Base-by-base conservation (phyloP, 306 rosid species). In the Trifolium subterraneum region DNA sequence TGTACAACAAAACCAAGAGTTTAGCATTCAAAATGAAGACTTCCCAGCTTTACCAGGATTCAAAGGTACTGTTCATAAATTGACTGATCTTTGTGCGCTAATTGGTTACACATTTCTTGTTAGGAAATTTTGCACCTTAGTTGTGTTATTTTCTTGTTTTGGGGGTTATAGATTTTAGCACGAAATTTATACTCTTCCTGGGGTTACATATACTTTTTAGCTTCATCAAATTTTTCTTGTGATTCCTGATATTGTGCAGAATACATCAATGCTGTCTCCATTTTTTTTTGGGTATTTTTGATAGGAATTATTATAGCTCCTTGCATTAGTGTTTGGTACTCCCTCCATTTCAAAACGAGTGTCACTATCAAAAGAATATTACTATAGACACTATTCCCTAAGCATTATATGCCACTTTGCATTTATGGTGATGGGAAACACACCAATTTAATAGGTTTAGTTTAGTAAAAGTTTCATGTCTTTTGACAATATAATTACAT, bases 21-120 rank as follows among this genome's bases (percentile, higher is more conserved):
- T 95, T 82, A 95, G 96, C 81, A 95, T 95, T 82, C 98, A 95
- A 81, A 95, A 90, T 86, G 99, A 95, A 77, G 98, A 95, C 81
- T 95, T 95, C 68, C 99, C 99, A n/a, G 99, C 99, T 67, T 84
- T 95, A 75, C 98, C 99, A 0, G 94, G 98, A 77, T 92, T 82
- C 85, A 95, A 92, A 86, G 99, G 99, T 68, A 18, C 77, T 81
- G 64, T 70, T 80, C 35, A 10, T 48, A 12, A 63, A 72, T 64
- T 72, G 60, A 50, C 29, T 27, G 64, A 18, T 47, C 10, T 39
- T 23, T 55, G n/a, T 48, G 60, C 8, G 19, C 62, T 19, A 38
- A 42, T 41, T 72, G 58, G 69, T 39, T 71, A 23, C n/a, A 8
- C 39, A 12, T 12, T 72, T 75, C 31, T 33, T 47, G 48, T 56